Conservation (phyloP, 495 filamentous ascomycete species). For the Extremus antarcticus region DNA sequence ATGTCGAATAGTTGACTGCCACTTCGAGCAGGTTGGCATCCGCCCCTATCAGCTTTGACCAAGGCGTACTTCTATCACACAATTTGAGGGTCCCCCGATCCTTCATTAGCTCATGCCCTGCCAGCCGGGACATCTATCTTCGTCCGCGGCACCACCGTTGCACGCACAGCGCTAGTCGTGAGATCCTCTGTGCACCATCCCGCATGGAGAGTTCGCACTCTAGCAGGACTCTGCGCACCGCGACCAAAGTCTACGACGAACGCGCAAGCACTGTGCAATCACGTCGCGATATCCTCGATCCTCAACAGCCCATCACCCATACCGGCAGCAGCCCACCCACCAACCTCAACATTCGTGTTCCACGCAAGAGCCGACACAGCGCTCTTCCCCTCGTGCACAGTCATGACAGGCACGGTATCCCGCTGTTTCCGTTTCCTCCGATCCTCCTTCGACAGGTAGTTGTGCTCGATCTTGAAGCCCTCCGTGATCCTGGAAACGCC, state of each 20-base stretch:
- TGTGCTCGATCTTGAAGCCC: slow-evolving; percentile 42
- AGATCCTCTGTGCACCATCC: no score
- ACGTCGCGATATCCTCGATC: slow-evolving; percentile 48
- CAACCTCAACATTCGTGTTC: slow-evolving; percentile 53
- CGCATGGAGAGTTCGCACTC: no score
- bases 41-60: no score
- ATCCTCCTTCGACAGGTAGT: not conserved
- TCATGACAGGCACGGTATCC: slow-evolving; percentile 33
- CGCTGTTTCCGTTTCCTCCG: slow-evolving; percentile 16
- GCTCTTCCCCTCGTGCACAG: slow-evolving; percentile 49
- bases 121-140: no score
- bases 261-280: not conserved
- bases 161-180: no score
- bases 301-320: slow-evolving; percentile 52
- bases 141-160: no score
- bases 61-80: no score
- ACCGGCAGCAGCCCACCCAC: slow-evolving; percentile 55
- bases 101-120: no score
- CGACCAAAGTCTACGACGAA: not conserved
- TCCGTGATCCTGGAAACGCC: slow-evolving; percentile 46
- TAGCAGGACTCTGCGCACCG: no score
- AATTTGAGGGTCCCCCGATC: no score
- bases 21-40: no score
- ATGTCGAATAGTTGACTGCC: no score
- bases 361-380: slow-evolving; percentile 48